A percentile compares a stretch with the other conserved stretches of the same genome.
Evolutionary conservation across 108 stramenopile species (phyloP).

Genomic region (Aurantiochytrium sp.): DNA sequence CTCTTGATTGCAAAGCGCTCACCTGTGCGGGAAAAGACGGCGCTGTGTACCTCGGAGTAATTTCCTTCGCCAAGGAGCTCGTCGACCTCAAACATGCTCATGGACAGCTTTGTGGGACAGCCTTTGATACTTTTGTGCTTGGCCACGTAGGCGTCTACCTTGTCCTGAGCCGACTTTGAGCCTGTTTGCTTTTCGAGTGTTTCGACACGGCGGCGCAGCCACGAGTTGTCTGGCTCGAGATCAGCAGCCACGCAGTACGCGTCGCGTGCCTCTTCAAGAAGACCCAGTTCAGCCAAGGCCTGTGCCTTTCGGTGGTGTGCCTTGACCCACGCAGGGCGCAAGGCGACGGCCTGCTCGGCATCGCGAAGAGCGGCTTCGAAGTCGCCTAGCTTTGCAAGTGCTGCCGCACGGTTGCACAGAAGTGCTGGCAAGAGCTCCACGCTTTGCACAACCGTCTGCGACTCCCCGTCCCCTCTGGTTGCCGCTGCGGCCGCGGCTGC

Average conservation of each 20-base stretch:
- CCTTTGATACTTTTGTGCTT: not conserved
- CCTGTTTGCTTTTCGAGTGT: not conserved
- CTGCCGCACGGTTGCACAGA: not conserved
- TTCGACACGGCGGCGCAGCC: not conserved
- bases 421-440: not conserved
- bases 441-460: not conserved
- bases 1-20: conserved; percentile 90
- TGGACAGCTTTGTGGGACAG: not conserved
- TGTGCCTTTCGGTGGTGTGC: not conserved
- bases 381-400: not conserved
- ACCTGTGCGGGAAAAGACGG: conserved; percentile 64
- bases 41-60: conserved; percentile 69
- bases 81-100: not conserved
- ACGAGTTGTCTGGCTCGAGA: not conserved
- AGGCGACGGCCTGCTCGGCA: not conserved
- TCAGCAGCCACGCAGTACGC: conserved; percentile 3
- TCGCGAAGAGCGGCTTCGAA: not conserved
- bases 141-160: not conserved
- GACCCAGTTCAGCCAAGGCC: not conserved
- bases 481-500: not conserved
- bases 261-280: not conserved
- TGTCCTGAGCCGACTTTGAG: not conserved
- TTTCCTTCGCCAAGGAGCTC: conserved; percentile 59
- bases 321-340: not conserved
- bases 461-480: not conserved